Base-by-base conservation (phyloP, 371 early-diverging fungal genomes). In the Mortierella sp. region DNA sequence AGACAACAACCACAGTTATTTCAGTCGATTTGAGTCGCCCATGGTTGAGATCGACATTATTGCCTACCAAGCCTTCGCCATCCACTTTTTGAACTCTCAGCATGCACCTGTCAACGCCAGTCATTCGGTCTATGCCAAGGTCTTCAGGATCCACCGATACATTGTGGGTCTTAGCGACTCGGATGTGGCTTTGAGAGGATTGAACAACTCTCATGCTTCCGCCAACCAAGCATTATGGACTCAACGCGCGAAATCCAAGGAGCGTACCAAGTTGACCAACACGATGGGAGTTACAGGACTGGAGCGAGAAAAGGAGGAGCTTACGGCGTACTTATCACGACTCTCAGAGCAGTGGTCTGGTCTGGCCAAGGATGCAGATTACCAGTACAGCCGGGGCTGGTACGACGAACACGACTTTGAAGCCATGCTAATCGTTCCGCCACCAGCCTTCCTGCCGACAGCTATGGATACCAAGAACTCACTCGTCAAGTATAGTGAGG, bases 161-260 rank as follows among this genome's bases (percentile, higher is more conserved):
- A 88, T 96, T 26, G 91, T 91, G 4, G 88, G 91, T 0, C 90
- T 96, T 31, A 91, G 89, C 50, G 95, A 96, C 58, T 89, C 94
- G 4, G 97, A 97, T 76, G 92, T 93, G 1, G 84, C 93, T 68
- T 75, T 96, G 24, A 80, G 93, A 91, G 77, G 88, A 76, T 71
- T 78, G 60, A 83, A 72, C 72, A 80, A 76, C 68, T 87, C 87
- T 5, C 87, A 87, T 65, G 76, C 76, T 8, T 77, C 80, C 31
- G 87, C 87, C 16, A 86, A 75, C 48, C 87, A 86, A 48, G 82
- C 87, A 4, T 44, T 86, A 13, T 78, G 72, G 78, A 86, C 82
- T 9, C 87, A 82, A 28, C 74, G 80, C n/a, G 70, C 83, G 28
- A 87, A 87, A 48, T 48, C 45, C 34, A 76, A 60, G 44, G 87